Conservation (phyloP, 1,284 basidiomycete species). For the Rhodotorula sp. region DNA sequence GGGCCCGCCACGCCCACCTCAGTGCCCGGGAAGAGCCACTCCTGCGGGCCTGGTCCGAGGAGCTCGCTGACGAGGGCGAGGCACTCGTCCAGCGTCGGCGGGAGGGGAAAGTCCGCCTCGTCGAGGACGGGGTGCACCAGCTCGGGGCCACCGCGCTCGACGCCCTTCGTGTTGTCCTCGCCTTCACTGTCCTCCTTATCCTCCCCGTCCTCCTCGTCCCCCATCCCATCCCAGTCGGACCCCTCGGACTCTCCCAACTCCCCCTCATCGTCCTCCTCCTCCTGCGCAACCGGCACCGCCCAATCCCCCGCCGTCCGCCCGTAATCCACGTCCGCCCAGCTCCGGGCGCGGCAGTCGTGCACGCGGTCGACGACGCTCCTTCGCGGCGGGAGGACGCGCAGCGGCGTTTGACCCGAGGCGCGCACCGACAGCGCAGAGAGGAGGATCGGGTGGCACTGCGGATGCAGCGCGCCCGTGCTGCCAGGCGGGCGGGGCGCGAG, state of each 20-base stretch:
- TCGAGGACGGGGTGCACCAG: neutral
- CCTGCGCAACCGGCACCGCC: neutral
- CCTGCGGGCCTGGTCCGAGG: conserved; percentile 4
- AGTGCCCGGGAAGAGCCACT: conserved; percentile 1
- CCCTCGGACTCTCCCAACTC: neutral
- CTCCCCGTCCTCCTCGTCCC: neutral
- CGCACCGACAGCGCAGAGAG: conserved; percentile 20
- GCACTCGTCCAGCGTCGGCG: conserved; percentile 24
- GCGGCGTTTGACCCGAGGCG: conserved; percentile 1
- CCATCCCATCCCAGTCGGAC: neutral
- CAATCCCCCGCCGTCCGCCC: conserved; percentile 22
- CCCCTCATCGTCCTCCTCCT: neutral
- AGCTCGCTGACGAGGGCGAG: neutral
- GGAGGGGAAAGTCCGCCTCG: conserved; percentile 12
- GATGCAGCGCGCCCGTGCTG: conserved; percentile 3
- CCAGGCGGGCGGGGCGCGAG: neutral
- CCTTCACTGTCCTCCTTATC: neutral
- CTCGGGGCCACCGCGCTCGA: neutral
- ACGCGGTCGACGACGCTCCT: conserved; percentile 32
- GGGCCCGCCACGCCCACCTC: conserved; percentile 27
- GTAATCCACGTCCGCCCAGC: conserved; percentile 19
- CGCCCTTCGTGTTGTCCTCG: neutral
- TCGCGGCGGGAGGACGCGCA: conserved; percentile 27
- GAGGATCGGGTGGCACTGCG: conserved; percentile 31
- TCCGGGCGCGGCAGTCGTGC: conserved; percentile 24